Conservation (phyloP, 371 early-diverging fungal genomes). For the Haplosporangium sp. region DNA sequence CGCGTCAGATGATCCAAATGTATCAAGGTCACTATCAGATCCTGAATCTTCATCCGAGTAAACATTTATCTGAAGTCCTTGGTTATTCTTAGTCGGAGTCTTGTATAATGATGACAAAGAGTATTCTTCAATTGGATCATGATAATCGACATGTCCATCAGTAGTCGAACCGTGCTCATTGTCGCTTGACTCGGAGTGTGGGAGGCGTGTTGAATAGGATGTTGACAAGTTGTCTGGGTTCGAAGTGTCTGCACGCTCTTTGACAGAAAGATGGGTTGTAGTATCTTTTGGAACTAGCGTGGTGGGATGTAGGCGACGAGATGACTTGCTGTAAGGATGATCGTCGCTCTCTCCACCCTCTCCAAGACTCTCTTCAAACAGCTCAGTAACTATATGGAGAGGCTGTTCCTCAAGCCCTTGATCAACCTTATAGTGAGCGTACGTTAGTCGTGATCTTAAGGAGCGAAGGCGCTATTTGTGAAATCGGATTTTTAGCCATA, state of each 20-base stretch:
- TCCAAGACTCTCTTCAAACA: constrained; percentile 38
- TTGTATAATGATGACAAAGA: background rate
- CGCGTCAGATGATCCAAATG: background rate
- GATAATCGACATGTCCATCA: background rate
- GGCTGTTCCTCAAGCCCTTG: constrained; percentile 47
- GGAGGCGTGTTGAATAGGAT: background rate
- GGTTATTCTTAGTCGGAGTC: constrained; percentile 1
- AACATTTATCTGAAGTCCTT: background rate
- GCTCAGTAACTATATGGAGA: constrained; percentile 34
- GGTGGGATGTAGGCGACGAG: background rate
- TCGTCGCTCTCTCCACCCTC: constrained; percentile 14
- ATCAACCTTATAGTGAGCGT: constrained; percentile 27
- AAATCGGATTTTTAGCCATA: background rate
- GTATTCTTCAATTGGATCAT: background rate
- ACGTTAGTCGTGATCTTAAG: constrained; percentile 11
- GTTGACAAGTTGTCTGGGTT: background rate
- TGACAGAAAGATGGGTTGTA: background rate
- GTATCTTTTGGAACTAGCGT: background rate
- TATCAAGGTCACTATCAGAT: background rate
- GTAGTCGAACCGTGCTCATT: background rate
- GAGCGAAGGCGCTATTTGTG: constrained; percentile 14
- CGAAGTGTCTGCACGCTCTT: background rate
- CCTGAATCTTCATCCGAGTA: background rate
- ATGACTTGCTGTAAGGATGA: background rate
- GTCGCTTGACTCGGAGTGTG: background rate